Evolutionary conservation across 75 land plant species (phyloP), one percentile per base, ranked within the genome.

Genomic region (Picea glauca): DNA sequence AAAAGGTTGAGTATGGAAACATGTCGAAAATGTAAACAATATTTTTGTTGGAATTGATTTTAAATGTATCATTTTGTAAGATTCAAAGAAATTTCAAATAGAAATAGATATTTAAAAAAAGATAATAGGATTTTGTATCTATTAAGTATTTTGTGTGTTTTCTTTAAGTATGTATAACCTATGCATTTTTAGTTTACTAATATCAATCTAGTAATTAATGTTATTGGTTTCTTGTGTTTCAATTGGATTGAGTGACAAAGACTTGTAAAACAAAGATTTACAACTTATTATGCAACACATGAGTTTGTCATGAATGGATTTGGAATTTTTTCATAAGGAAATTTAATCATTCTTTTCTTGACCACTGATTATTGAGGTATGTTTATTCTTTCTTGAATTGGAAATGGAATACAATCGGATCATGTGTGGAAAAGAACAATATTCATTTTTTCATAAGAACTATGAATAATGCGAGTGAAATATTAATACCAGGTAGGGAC

Each of bases 221-320:
- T 14, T 67, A 17, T 35, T 18, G 17, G 72, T 18, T 67, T 63
- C 58, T 62, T 21, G 14, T 78, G 15, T 58, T 58, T 43, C 81
- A 82, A 81, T 76, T 82, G 17, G 84, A 82, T 60, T 30, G 84
- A 54, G 84, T 82, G 32, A 23, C 78, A 75, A 81, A 79, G 14
- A 78, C 78, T 60, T 82, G 81, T 82, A 82, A 78, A 82, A 78
- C 33, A 82, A 82, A 33, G 59, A 82, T 58, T 58, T 82, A 68
- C 73, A 82, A 46, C 81, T 78, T 30, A 82, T 78, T 26, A 60
- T 82, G 5, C 70, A 82, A 54, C 81, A 38, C 84, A 82, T 72
- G 84, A 82, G 61, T 82, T 81, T 21, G 81, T 78, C n/a, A 82
- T 78, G 81, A 76, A 82, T 82, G 84, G 84, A 3, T 82, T 82